These are phyloP conservation scores for Colletotrichum sp. DNA, from an alignment of 2,329 filamentous ascomycete genomes.

Conservation along the genomic window DNA sequence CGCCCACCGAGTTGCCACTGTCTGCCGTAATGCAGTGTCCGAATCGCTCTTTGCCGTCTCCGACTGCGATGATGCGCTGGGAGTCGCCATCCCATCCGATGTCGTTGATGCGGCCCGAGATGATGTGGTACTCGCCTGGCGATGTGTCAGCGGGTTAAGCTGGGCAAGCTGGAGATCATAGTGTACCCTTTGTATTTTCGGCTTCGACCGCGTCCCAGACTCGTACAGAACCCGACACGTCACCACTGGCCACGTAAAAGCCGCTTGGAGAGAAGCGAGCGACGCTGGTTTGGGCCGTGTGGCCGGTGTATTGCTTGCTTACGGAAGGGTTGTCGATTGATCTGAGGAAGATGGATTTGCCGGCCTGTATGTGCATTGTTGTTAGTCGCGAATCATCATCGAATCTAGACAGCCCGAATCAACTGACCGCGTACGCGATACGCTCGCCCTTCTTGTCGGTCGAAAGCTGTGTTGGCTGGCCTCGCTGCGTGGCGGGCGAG, in stretches of 20 bases:
- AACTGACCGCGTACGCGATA: constrained; percentile 86
- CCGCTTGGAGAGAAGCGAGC: constrained; percentile 93
- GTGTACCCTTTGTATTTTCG: constrained; percentile 74
- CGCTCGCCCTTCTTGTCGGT: constrained; percentile 88
- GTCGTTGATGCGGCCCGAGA: constrained; percentile 93
- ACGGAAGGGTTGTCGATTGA: constrained; percentile 88
- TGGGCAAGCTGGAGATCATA: not conserved
- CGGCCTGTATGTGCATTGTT: constrained; percentile 63
- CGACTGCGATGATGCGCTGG: constrained; percentile 94
- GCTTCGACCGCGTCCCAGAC: constrained; percentile 94
- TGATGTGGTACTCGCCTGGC: constrained; percentile 85
- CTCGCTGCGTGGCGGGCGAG: constrained; percentile 77
- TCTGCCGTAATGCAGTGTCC: constrained; percentile 95
- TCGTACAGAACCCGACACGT: constrained; percentile 81
- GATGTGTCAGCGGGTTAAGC: not conserved
- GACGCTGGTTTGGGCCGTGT: constrained; percentile 88
- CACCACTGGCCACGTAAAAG: constrained; percentile 93
- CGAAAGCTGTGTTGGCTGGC: constrained; percentile 84
- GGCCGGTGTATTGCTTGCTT: constrained; percentile 89
- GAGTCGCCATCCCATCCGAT: constrained; percentile 98
- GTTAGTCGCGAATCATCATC: not conserved
- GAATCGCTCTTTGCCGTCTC: constrained; percentile 91
- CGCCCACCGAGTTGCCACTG: constrained; percentile 94
- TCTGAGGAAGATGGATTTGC: constrained; percentile 95
- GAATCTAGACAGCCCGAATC: not conserved